These are phyloP conservation scores for Nothopassalora personata DNA, from an alignment of 2,329 filamentous ascomycete species.

Conservation along the genomic window DNA sequence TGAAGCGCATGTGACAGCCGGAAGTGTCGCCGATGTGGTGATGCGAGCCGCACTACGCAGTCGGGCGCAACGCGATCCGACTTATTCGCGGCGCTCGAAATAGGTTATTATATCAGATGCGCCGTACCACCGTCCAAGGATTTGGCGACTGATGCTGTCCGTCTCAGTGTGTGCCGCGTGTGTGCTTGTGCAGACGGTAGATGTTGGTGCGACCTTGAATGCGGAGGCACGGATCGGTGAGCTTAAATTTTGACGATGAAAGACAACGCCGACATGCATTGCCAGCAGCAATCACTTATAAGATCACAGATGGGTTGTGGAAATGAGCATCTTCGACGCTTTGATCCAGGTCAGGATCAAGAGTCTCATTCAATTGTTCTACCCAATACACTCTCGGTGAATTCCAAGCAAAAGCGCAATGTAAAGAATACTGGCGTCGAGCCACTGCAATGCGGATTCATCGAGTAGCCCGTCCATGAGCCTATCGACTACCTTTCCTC, in stretches of 20 bases:
- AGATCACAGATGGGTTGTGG: no score
- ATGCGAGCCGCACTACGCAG: background rate
- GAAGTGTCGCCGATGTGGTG: background rate
- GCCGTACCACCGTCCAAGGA: background rate
- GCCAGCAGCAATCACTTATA: no score
- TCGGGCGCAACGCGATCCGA: background rate
- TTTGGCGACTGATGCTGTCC: background rate
- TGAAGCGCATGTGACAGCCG: conserved; percentile 6
- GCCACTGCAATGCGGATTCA: background rate
- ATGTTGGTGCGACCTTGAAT: background rate
- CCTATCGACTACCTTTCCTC: background rate
- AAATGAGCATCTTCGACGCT: no score
- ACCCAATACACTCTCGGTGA: background rate
- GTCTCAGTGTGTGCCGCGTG: background rate
- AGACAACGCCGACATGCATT: background rate
- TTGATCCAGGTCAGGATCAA: no score
- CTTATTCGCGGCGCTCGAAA: background rate
- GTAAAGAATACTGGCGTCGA: conserved; percentile 2
- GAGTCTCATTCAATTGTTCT: background rate
- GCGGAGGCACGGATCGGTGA: background rate
- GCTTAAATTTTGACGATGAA: background rate
- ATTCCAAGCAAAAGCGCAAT: background rate
- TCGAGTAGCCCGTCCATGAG: background rate
- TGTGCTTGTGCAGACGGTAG: background rate
- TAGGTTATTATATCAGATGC: background rate